phyloP scores from a whole-genome alignment of 306 rosid species.

The Fragaria nilgerrensis region DNA sequence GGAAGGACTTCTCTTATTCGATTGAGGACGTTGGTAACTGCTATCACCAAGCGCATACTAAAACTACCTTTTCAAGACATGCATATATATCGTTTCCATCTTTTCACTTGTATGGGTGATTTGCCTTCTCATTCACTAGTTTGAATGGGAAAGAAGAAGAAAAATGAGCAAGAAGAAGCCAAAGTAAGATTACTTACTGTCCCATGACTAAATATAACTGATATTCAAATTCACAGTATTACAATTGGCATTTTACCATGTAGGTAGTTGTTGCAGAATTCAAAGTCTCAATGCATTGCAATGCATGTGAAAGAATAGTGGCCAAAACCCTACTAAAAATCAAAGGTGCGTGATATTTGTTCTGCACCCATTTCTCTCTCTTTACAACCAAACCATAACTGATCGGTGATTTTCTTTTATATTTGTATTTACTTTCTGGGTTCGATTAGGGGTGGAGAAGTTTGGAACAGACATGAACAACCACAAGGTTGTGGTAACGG shows the following conservation, averaged over 20 bases:
- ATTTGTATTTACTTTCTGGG: neutral
- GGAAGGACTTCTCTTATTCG: neutral
- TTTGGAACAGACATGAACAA: slow-evolving; percentile 61
- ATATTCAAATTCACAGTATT: neutral
- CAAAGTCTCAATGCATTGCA: slow-evolving; percentile 72
- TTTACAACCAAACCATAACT: neutral
- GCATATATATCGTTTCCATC: neutral
- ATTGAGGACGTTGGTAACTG: neutral
- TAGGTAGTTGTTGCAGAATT: slow-evolving; percentile 44
- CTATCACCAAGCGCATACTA: neutral
- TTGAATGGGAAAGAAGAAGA: slow-evolving; percentile 56
- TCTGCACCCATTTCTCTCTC: neutral
- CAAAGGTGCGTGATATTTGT: slow-evolving; percentile 49
- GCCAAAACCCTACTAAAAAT: slow-evolving; percentile 63
- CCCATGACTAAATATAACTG: neutral
- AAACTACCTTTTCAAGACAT: neutral
- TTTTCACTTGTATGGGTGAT: neutral
- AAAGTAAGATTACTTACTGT: slow-evolving; percentile 29
- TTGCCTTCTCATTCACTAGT: neutral
- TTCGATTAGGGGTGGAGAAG: slow-evolving; percentile 60
- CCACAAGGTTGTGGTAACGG: slow-evolving; percentile 57
- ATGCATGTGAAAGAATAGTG: slow-evolving; percentile 71
- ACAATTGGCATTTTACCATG: neutral
- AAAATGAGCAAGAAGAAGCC: slow-evolving; percentile 20
- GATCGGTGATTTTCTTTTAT: neutral